Evolutionary conservation across 176 grass and related monocot genomes (phyloP).

Genomic region (Tillandsia leiboldiana): DNA sequence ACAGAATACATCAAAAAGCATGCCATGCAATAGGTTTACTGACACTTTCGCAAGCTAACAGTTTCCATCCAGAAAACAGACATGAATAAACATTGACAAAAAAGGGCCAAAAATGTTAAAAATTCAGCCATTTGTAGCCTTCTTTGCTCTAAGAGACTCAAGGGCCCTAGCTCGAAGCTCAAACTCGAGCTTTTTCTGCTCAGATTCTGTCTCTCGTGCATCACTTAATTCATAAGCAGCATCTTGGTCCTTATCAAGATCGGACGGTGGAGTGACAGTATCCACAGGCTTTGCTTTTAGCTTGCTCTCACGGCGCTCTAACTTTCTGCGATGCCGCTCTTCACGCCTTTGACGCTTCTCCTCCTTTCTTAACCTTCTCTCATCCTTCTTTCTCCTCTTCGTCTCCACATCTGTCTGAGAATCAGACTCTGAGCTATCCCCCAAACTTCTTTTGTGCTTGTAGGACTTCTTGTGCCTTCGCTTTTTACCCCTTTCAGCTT

Average conservation of each 20-base stretch:
- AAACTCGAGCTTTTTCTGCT: constrained; percentile 70
- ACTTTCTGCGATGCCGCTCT: constrained; percentile 53
- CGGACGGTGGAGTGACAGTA: constrained; percentile 27
- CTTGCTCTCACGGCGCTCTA: constrained; percentile 39
- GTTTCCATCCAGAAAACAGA: background rate
- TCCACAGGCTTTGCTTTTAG: constrained; percentile 28
- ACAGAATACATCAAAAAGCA: background rate
- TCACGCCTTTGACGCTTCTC: constrained; percentile 66
- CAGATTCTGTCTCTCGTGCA: constrained; percentile 31
- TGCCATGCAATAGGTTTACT: background rate
- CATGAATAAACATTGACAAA: background rate
- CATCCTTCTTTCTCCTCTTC: constrained; percentile 66
- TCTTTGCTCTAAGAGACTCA: constrained; percentile 69
- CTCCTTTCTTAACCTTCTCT: constrained; percentile 65
- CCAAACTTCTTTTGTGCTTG: constrained; percentile 58
- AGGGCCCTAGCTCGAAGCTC: constrained; percentile 86
- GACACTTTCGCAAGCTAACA: background rate
- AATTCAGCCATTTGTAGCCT: constrained; percentile 42
- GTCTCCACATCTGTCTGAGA: constrained; percentile 45
- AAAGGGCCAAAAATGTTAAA: background rate
- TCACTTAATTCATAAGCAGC: constrained; percentile 20
- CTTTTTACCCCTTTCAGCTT: constrained; percentile 46
- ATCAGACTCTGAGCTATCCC: constrained; percentile 50
- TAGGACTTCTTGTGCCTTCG: constrained; percentile 43
- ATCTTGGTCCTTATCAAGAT: constrained; percentile 32